Evolutionary conservation across 192 early-diverging fungal species (phyloP).

Genomic region (Glomus cerebriforme): DNA sequence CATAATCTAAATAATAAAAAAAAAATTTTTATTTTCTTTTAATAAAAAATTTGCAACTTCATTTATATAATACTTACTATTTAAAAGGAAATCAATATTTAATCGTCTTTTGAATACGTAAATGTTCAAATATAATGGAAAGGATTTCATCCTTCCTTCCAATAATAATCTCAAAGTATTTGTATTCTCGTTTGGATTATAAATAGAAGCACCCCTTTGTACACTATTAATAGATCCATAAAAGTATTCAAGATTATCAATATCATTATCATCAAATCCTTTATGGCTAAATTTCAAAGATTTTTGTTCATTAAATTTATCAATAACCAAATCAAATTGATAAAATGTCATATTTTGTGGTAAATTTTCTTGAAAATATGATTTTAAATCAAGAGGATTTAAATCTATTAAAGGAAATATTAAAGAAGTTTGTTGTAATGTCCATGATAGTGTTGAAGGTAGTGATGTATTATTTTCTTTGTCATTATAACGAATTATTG

Average conservation of each 20-base stretch:
- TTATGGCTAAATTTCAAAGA: not conserved
- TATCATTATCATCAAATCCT: not conserved
- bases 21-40: constrained; percentile 25
- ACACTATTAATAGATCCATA: not conserved
- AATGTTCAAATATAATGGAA: not conserved
- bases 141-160: not conserved
- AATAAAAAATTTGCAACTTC: not conserved
- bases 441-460: constrained; percentile 1
- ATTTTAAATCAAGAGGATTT: not conserved
- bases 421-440: constrained; percentile 36
- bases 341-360: not conserved
- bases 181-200: not conserved
- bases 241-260: not conserved
- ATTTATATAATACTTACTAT: not conserved
- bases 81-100: not conserved
- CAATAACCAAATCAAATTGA: not conserved
- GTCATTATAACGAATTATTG: constrained; percentile 42
- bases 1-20: constrained; percentile 33
- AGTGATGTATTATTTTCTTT: constrained; percentile 7
- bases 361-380: not conserved
- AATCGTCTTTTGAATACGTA: not conserved
- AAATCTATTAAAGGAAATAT: not conserved
- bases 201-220: not conserved
- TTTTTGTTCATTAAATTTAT: not conserved
- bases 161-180: not conserved